Percentiles rank a stretch among this genome's conserved stretches.
Evolutionary conservation across 1,139 yeast genomes (phyloP).

Genomic region (Protomyces inundatus): DNA sequence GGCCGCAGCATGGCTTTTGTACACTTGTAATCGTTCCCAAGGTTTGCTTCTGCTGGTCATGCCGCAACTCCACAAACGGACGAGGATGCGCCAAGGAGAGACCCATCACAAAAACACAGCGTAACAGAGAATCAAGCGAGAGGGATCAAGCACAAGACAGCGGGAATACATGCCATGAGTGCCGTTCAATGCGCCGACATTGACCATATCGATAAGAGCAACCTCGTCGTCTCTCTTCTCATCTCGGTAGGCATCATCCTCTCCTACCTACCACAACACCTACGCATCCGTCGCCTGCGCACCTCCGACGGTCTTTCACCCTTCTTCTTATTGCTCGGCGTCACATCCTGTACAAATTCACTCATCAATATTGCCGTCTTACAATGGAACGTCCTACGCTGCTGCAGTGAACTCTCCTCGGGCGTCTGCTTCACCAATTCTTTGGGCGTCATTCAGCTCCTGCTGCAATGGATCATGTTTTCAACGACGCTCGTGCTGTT

Average conservation of each 20-base stretch:
- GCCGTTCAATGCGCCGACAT: slow-evolving; percentile 37
- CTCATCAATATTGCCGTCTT: slow-evolving; percentile 62
- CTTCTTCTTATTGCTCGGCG: slow-evolving; percentile 64
- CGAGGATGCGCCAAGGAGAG: no score
- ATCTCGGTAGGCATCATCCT: slow-evolving; percentile 63
- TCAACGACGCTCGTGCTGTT: slow-evolving; percentile 43
- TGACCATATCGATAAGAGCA: slow-evolving; percentile 43
- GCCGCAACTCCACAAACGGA: no score
- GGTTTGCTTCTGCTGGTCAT: no score
- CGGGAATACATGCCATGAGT: background rate
- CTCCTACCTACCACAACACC: slow-evolving; percentile 77
- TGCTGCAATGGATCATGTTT: slow-evolving; percentile 63
- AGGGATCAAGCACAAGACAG: background rate
- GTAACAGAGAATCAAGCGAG: no score
- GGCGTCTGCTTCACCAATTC: slow-evolving; percentile 69
- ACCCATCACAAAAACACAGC: no score
- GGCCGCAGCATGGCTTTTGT: no score
- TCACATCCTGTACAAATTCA: slow-evolving; percentile 66
- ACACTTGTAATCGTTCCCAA: no score
- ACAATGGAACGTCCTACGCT: slow-evolving; percentile 42
- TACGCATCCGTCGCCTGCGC: slow-evolving; percentile 52
- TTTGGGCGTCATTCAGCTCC: slow-evolving; percentile 64
- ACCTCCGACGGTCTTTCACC: slow-evolving; percentile 80
- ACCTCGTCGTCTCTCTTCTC: slow-evolving; percentile 48
- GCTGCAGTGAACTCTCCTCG: slow-evolving; percentile 37